Evolutionary conservation across 257 asterid genomes (phyloP).

Genomic region (Leonotis leonurus): DNA sequence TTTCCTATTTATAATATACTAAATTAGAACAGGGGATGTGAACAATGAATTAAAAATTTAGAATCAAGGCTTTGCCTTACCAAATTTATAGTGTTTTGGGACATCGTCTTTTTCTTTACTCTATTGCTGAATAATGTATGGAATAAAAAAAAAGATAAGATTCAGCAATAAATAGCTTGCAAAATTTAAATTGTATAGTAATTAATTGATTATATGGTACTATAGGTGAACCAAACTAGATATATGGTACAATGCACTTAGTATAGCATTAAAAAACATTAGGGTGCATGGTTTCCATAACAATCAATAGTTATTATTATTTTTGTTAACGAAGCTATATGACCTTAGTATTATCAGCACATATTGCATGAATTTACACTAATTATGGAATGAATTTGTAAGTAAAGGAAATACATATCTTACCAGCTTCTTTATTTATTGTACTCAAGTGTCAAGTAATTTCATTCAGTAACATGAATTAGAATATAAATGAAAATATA

Average conservation of each 20-base stretch:
- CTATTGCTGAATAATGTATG: background rate
- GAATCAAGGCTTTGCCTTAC: too few species aligned
- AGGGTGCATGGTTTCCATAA: background rate
- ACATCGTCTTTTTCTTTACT: too few species aligned
- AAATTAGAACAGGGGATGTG: background rate
- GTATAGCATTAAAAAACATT: background rate
- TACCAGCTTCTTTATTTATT: too few species aligned
- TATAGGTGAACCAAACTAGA: background rate
- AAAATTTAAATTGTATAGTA: background rate
- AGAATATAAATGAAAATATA: background rate
- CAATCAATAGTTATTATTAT: background rate
- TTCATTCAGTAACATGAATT: too few species aligned
- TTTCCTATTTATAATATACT: background rate
- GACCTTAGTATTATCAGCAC: background rate
- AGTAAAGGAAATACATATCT: too few species aligned
- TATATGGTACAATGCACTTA: conserved; percentile 3
- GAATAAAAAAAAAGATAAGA: background rate
- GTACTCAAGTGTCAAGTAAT: too few species aligned
- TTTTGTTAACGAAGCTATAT: too few species aligned
- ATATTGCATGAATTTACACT: background rate
- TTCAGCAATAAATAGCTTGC: background rate
- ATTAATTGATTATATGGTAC: background rate
- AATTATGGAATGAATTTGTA: background rate
- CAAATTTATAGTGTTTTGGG: too few species aligned
- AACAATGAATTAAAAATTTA: background rate